Conservation (phyloP, 176 grass and related monocot genomes). For the Oryza australiensis region DNA sequence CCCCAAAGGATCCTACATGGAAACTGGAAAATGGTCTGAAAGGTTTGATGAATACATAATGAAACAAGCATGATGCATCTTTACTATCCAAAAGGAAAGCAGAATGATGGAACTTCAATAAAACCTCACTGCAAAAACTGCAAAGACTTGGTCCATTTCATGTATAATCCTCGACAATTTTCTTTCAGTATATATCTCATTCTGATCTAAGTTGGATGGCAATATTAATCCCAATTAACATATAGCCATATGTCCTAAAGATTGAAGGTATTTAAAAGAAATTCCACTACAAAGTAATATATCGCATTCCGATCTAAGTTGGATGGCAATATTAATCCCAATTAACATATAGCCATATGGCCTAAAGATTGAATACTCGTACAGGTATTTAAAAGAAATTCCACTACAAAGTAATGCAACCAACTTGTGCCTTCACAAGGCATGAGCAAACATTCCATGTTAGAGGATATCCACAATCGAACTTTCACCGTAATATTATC, state of each 20-base stretch:
- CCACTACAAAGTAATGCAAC: not conserved
- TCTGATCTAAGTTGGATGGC: not conserved
- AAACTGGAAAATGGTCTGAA: not conserved
- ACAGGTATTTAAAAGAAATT: slow-evolving; percentile 12
- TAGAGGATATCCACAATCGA: not conserved
- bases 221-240: slow-evolving; percentile 3
- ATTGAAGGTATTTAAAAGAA: not conserved
- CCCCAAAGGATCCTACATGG: not conserved
- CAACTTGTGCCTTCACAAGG: not conserved
- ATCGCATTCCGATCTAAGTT: not conserved
- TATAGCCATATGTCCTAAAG: not conserved
- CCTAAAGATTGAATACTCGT: not conserved
- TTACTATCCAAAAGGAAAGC: not conserved
- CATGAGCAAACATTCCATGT: slow-evolving; percentile 11
- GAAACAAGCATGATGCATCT: not conserved
- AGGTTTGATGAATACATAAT: not conserved
- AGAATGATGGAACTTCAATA: not conserved
- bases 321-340: not conserved
- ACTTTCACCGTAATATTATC: not conserved
- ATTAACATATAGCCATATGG: not conserved
- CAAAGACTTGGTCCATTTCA: not conserved
- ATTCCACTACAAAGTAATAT: not conserved
- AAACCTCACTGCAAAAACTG: slow-evolving; percentile 9
- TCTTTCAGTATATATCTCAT: not conserved
- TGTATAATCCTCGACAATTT: not conserved